These are phyloP conservation scores for Encephalitozoon romaleae DNA, from an alignment of 371 early-diverging fungal genomes.

Conservation along the genomic window DNA sequence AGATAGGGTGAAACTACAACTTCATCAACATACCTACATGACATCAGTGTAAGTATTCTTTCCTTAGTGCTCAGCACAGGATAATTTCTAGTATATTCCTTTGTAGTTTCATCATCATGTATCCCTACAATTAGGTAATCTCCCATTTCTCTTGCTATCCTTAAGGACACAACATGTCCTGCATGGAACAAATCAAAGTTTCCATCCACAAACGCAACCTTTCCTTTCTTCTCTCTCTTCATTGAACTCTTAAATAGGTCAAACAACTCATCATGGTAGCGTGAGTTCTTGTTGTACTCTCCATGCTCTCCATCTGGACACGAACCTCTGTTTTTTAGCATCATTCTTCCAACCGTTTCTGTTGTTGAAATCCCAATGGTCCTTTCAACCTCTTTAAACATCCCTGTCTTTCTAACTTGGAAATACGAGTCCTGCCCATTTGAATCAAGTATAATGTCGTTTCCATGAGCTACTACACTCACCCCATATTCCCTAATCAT, in stretches of 20 bases:
- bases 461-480: slow-evolving; percentile 84
- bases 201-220: slow-evolving; percentile 80
- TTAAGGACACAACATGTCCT: slow-evolving; percentile 82
- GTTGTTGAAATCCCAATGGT: slow-evolving; percentile 83
- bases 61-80: slow-evolving; percentile 17
- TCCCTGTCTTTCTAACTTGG: slow-evolving; percentile 68
- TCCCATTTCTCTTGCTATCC: slow-evolving; percentile 71
- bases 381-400: slow-evolving; percentile 71
- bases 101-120: slow-evolving; percentile 69
- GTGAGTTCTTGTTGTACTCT: background rate
- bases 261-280: slow-evolving; percentile 9
- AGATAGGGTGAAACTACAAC: slow-evolving; percentile 24
- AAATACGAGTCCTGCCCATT: slow-evolving; percentile 86
- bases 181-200: slow-evolving; percentile 87
- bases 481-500: slow-evolving; percentile 70
- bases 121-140: slow-evolving; percentile 81
- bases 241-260: background rate
- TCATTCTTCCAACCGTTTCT: slow-evolving; percentile 83
- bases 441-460: slow-evolving; percentile 80
- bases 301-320: background rate
- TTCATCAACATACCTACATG: slow-evolving; percentile 41
- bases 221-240: slow-evolving; percentile 31
- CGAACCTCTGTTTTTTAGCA: slow-evolving; percentile 60
- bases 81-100: background rate
- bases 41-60: slow-evolving; percentile 24